Percentiles rank a stretch among this genome's conserved stretches.
These are phyloP conservation scores for Secale cereale DNA, from an alignment of 176 grass and related monocot genomes.

Conservation along the genomic window DNA sequence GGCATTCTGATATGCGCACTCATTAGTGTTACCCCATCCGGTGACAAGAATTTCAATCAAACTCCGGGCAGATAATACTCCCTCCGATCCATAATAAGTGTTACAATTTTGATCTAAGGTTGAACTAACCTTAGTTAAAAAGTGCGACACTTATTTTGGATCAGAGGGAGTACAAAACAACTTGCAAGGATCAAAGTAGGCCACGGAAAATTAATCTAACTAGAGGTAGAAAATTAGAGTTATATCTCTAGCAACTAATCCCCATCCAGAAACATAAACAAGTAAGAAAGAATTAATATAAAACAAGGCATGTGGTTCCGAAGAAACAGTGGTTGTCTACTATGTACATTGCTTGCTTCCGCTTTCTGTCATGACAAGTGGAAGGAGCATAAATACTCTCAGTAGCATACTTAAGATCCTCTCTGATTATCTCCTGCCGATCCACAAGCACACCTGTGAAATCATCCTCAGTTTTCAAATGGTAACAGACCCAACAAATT, in stretches of 20 bases:
- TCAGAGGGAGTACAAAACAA: too few species aligned
- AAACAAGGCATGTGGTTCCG: neutral
- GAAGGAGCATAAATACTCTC: neutral
- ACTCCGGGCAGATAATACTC: too few species aligned
- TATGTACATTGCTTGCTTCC: neutral
- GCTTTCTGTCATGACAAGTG: neutral
- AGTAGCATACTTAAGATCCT: neutral
- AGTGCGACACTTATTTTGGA: too few species aligned
- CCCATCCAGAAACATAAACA: neutral
- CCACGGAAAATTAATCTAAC: too few species aligned
- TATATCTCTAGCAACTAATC: neutral
- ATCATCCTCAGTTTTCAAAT: neutral
- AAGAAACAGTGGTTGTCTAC: neutral
- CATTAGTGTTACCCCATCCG: too few species aligned
- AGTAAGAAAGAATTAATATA: neutral
- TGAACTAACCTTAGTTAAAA: too few species aligned
- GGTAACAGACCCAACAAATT: constrained; percentile 57
- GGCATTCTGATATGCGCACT: too few species aligned
- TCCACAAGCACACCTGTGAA: neutral
- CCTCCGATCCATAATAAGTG: too few species aligned
- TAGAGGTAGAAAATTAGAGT: neutral
- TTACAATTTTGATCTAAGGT: too few species aligned
- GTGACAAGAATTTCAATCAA: too few species aligned
- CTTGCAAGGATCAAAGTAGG: too few species aligned
- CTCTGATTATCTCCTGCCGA: neutral